Conservation (phyloP, 1,284 basidiomycete species). For the Stygiomarasmius scandens region DNA sequence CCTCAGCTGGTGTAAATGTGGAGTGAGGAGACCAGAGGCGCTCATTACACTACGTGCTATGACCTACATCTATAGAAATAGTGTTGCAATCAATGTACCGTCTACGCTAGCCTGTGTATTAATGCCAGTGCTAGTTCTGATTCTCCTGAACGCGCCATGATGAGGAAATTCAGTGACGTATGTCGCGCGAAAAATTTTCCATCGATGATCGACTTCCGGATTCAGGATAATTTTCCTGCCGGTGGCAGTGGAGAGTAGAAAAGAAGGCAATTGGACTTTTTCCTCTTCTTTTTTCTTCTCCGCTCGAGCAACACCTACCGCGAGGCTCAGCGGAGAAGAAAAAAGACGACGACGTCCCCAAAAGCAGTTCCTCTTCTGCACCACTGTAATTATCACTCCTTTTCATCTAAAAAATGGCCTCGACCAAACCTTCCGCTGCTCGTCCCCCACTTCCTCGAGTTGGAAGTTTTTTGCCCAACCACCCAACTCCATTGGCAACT, state of each 20-base stretch:
- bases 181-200: too few species aligned
- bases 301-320: neutral
- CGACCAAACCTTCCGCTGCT: conserved; percentile 19
- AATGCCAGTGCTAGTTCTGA: too few species aligned
- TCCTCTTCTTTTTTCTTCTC: neutral
- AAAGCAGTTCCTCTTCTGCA: neutral
- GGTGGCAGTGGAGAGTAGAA: neutral
- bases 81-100: too few species aligned
- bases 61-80: too few species aligned
- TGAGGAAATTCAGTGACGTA: neutral
- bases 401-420: conserved; percentile 28
- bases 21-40: too few species aligned
- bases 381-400: neutral
- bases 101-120: too few species aligned
- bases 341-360: neutral
- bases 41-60: too few species aligned
- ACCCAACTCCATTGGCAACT: conserved; percentile 41
- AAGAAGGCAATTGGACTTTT: neutral
- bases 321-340: neutral
- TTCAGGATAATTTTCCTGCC: neutral
- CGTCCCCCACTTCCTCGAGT: conserved; percentile 51
- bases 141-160: too few species aligned
- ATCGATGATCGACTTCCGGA: too few species aligned
- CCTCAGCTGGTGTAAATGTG: neutral
- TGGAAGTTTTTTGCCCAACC: conserved; percentile 39